Evolutionary conservation across 2,329 filamentous ascomycete species (phyloP).

Genomic region (Grosmannia huntii): DNA sequence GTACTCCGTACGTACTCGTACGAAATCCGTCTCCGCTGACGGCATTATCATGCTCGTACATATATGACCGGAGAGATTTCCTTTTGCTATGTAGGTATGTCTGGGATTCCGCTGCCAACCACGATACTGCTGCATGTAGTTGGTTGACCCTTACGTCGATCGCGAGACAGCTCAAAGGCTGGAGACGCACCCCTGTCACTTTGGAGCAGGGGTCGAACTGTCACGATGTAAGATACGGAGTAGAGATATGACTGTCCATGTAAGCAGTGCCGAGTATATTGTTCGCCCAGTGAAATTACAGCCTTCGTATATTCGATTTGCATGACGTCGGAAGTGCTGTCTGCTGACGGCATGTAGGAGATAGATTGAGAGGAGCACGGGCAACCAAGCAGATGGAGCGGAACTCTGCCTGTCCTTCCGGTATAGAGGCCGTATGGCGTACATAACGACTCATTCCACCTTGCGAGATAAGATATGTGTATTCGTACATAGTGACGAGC

Average conservation of each 20-base stretch:
- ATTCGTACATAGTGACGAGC: no score
- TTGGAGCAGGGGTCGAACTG: constrained; percentile 4
- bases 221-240: neutral
- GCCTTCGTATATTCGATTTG: neutral
- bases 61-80: no score
- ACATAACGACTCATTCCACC: no score
- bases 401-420: no score
- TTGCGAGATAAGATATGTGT: neutral
- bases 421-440: no score
- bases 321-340: neutral
- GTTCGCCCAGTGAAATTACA: neutral
- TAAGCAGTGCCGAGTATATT: neutral
- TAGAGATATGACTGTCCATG: neutral
- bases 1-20: neutral
- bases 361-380: neutral
- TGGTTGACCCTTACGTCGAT: neutral
- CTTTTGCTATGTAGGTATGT: no score
- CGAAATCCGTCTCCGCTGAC: neutral
- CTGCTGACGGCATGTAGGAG: neutral
- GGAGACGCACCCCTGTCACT: neutral
- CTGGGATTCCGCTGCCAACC: neutral
- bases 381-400: no score
- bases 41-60: no score
- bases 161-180: neutral
- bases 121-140: neutral